Percentiles rank a stretch among this genome's conserved stretches.
These are phyloP conservation scores for Anthracocystis setariae DNA, from an alignment of 1,284 basidiomycete genomes.

Conservation along the genomic window DNA sequence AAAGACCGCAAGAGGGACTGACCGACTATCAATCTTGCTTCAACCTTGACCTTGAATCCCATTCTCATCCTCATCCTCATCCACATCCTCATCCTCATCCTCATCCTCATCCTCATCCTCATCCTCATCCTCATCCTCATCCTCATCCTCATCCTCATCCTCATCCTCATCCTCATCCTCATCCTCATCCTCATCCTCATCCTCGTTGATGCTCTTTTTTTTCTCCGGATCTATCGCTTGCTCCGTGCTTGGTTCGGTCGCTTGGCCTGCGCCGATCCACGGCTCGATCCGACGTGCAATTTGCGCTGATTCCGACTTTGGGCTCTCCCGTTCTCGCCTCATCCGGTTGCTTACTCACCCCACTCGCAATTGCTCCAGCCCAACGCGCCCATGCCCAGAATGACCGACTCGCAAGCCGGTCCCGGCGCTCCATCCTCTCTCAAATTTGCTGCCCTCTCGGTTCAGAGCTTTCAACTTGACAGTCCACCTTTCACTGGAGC, in stretches of 20 bases:
- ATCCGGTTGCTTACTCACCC: not conserved
- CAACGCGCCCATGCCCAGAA: conserved; percentile 55
- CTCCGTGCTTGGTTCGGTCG: too few species aligned
- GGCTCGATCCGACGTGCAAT: not conserved
- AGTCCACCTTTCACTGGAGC: conserved; percentile 66
- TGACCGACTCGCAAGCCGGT: conserved; percentile 61
- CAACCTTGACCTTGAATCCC: not conserved
- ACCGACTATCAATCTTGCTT: too few species aligned
- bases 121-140: not conserved
- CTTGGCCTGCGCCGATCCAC: too few species aligned
- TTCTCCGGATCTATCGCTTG: too few species aligned
- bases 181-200: too few species aligned
- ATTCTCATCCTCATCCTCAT: too few species aligned
- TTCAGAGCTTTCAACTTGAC: conserved; percentile 66
- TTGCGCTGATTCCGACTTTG: not conserved
- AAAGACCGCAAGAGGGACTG: conserved; percentile 1
- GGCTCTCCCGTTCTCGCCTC: conserved; percentile 3
- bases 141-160: too few species aligned
- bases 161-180: not conserved
- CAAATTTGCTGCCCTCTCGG: conserved; percentile 62
- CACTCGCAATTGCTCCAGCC: conserved; percentile 10
- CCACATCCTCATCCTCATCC: not conserved
- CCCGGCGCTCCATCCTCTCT: conserved; percentile 57
- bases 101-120: too few species aligned
- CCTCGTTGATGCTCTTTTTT: too few species aligned